phyloP scores from a whole-genome alignment of 805 yeast genomes.

The Metschnikowia shivogae region DNA sequence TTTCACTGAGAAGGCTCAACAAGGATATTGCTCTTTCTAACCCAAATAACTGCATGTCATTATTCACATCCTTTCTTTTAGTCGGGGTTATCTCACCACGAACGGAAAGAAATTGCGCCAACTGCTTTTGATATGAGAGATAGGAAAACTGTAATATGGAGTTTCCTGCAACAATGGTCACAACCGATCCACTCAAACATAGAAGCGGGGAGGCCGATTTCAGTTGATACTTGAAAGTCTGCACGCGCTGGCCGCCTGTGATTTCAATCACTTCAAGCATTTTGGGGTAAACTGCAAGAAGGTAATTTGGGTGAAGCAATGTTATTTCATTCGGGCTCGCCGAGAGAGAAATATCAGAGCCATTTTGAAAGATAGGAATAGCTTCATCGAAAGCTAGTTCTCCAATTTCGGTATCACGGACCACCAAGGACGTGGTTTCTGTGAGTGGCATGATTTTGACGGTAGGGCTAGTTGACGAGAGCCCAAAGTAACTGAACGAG shows the following conservation, averaged over 20 bases:
- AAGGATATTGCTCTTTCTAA: constrained; percentile 32
- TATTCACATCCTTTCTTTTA: constrained; percentile 21
- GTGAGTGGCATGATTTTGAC: constrained; percentile 19
- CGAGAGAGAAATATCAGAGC: constrained; percentile 23
- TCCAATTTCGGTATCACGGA: constrained; percentile 33
- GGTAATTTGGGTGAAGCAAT: constrained; percentile 31
- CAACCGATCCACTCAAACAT: constrained; percentile 9
- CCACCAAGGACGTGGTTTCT: constrained; percentile 18
- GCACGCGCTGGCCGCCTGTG: constrained; percentile 33
- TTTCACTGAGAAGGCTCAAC: constrained; percentile 23
- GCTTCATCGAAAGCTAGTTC: constrained; percentile 10
- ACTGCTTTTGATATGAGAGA: constrained; percentile 28
- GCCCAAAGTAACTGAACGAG: constrained; percentile 39
- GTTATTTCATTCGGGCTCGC: constrained; percentile 25
- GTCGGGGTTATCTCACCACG: constrained; percentile 12
- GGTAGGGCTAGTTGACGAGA: constrained; percentile 27
- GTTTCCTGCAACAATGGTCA: constrained; percentile 25
- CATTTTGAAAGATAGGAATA: constrained; percentile 7
- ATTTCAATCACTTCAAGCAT: constrained; percentile 33
- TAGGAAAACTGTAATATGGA: constrained; percentile 30
- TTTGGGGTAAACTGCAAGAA: constrained; percentile 29
- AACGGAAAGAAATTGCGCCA: constrained; percentile 32
- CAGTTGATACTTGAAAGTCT: constrained; percentile 30
- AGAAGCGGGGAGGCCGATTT: constrained; percentile 22
- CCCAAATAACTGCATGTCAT: constrained; percentile 31